These are phyloP conservation scores for Trichoderma atrobrunneum DNA, from an alignment of 2,329 filamentous ascomycete genomes.

Conservation along the genomic window DNA sequence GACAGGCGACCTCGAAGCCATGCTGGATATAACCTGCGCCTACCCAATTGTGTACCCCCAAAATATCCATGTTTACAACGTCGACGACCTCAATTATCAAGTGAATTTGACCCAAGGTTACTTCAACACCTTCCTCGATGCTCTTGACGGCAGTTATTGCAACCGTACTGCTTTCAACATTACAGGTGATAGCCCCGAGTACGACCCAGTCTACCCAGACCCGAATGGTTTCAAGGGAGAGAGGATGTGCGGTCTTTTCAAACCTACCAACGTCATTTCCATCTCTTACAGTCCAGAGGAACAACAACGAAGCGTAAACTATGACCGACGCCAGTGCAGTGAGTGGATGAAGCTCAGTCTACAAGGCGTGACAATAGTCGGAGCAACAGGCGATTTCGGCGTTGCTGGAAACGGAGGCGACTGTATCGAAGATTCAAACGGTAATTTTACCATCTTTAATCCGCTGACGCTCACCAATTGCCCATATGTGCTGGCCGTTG, in stretches of 20 bases:
- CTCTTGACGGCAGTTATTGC: constrained; percentile 44
- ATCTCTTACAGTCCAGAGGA: constrained; percentile 54
- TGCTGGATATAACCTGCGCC: constrained; percentile 48
- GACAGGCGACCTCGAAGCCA: constrained; percentile 34
- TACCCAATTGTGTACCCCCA: constrained; percentile 52
- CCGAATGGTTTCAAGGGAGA: constrained; percentile 38
- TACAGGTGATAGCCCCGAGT: constrained; percentile 31
- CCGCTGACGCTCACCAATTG: constrained; percentile 46
- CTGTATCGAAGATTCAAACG: constrained; percentile 40
- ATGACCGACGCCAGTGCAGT: constrained; percentile 50
- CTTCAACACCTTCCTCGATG: constrained; percentile 41
- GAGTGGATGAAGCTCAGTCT: constrained; percentile 58
- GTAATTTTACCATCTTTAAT: constrained; percentile 27
- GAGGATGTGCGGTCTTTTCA: constrained; percentile 42
- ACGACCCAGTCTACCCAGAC: constrained; percentile 24
- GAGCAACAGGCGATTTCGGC: constrained; percentile 38
- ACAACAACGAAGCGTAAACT: constrained; percentile 44
- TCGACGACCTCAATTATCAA: not conserved
- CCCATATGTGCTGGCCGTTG: constrained; percentile 48
- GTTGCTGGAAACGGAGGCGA: constrained; percentile 43
- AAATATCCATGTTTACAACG: constrained; percentile 42
- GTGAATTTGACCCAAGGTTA: not conserved
- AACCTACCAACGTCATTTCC: constrained; percentile 50
- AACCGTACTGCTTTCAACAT: constrained; percentile 28
- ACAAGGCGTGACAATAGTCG: constrained; percentile 48